These are phyloP conservation scores for Cyclotella distinguenda DNA, from an alignment of 108 stramenopile species.

Conservation along the genomic window DNA sequence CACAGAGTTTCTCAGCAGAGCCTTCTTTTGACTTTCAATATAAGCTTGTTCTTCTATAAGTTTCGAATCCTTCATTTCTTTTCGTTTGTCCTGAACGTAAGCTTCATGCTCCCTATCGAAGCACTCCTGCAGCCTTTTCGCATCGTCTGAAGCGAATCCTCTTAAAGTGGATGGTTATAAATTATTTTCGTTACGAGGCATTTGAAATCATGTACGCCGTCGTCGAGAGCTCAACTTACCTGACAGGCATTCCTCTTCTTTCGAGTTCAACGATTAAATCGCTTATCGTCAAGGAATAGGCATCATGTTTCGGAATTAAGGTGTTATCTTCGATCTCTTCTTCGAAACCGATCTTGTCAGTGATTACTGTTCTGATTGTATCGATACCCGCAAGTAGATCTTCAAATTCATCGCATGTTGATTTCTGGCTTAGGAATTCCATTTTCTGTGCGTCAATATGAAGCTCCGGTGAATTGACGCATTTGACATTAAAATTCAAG, in stretches of 20 bases:
- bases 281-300: neutral
- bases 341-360: neutral
- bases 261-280: slow-evolving; percentile 10
- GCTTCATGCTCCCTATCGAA: slow-evolving; percentile 25
- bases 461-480: neutral
- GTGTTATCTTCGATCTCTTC: neutral
- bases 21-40: slow-evolving; percentile 12
- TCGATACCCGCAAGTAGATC: neutral
- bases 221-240: too few relatives aligned
- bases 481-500: neutral
- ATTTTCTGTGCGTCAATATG: neutral
- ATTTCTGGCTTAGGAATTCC: neutral
- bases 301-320: neutral
- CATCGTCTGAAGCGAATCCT: slow-evolving; percentile 37
- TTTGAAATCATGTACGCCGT: too few relatives aligned
- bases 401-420: neutral
- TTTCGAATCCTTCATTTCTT: slow-evolving; percentile 14
- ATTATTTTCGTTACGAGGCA: too few relatives aligned
- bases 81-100: slow-evolving; percentile 12
- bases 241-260: neutral
- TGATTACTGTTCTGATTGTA: neutral
- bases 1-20: slow-evolving; percentile 18
- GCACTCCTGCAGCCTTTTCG: slow-evolving; percentile 18
- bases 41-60: neutral
- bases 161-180: too few relatives aligned